These are phyloP conservation scores for Guillardia theta DNA, from an alignment of 78 protist species.

Conservation along the genomic window DNA sequence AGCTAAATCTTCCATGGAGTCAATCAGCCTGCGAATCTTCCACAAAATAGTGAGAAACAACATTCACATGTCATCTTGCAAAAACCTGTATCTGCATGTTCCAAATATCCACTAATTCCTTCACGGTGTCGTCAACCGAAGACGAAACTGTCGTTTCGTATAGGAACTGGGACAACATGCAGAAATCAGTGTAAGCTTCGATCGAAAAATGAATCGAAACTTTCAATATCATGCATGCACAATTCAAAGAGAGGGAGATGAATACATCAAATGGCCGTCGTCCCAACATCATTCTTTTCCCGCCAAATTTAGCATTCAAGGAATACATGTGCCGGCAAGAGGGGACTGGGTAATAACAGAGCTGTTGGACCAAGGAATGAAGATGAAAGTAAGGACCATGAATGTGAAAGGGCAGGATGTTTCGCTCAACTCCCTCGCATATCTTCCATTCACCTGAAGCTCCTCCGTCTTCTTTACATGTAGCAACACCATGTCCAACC, in stretches of 20 bases:
- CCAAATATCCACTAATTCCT: neutral
- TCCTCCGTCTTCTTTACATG: slow-evolving; percentile 46
- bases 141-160: neutral
- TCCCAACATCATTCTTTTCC: neutral
- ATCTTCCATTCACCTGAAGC: no score
- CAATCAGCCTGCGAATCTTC: neutral
- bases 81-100: slow-evolving; percentile 19
- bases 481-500: slow-evolving; percentile 34
- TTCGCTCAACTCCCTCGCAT: no score
- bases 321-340: no score
- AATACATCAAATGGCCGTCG: neutral
- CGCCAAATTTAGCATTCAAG: neutral
- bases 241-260: neutral
- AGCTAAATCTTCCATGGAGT: neutral
- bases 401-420: no score
- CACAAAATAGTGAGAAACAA: neutral
- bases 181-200: neutral
- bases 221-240: neutral
- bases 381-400: neutral
- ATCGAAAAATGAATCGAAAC: neutral
- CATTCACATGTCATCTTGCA: neutral
- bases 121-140: neutral
- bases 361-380: no score
- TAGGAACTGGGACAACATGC: neutral
- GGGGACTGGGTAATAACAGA: no score